Evolutionary conservation across 2,329 filamentous ascomycete genomes (phyloP).

Genomic region (Fonsecaea erecta): DNA sequence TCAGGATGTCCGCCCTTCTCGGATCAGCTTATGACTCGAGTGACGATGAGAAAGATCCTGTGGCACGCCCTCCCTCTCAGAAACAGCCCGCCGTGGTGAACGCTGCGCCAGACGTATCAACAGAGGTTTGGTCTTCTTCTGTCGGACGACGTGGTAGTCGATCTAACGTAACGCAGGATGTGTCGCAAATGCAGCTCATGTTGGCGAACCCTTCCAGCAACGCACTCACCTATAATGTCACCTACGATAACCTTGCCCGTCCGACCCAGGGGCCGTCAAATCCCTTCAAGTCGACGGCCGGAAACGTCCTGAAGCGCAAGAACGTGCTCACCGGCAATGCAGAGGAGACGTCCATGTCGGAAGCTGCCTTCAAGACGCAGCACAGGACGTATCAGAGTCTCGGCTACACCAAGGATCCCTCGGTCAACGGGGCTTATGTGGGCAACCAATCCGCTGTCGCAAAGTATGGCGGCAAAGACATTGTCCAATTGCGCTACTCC

Average conservation of each 20-base stretch:
- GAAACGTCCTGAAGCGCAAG: conserved; percentile 70
- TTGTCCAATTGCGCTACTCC: conserved; percentile 58
- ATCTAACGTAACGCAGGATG: conserved; percentile 51
- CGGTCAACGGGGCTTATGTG: conserved; percentile 49
- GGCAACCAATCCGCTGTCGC: conserved; percentile 55
- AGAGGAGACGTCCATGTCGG: conserved; percentile 85
- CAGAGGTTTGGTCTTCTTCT: conserved; percentile 59
- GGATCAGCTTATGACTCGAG: conserved; percentile 54
- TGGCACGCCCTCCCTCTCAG: conserved; percentile 36
- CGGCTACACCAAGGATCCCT: conserved; percentile 58
- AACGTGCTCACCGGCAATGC: conserved; percentile 85
- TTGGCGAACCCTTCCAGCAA: conserved; percentile 58
- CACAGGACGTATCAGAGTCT: conserved; percentile 79
- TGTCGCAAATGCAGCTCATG: conserved; percentile 56
- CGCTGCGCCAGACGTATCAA: conserved; percentile 59
- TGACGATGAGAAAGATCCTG: conserved; percentile 50
- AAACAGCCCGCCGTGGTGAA: conserved; percentile 50
- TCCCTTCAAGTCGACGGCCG: conserved; percentile 69
- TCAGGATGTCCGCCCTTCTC: conserved; percentile 50
- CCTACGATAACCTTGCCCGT: conserved; percentile 72
- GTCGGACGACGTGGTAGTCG: conserved; percentile 22
- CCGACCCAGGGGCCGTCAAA: conserved; percentile 72
- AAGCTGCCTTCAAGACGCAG: conserved; percentile 84
- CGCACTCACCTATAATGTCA: conserved; percentile 59
- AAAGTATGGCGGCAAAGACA: conserved; percentile 57